Conservation (phyloP, 2,329 filamentous ascomycete species). For the Calonectria henricotiae region DNA sequence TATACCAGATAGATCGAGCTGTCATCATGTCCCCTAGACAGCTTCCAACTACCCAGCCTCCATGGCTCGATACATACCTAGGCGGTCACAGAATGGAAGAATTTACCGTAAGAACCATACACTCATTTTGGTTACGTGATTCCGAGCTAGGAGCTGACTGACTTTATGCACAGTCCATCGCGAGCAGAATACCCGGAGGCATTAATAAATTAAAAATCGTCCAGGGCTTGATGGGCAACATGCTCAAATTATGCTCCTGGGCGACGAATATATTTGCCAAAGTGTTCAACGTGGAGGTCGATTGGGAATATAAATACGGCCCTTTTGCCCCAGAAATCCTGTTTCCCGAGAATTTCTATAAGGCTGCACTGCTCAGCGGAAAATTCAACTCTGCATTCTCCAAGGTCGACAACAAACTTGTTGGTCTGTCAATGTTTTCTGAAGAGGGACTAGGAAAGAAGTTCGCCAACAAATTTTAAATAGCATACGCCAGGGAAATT, state of each 20-base stretch:
- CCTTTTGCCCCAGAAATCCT: too few species aligned
- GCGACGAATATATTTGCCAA: too few species aligned
- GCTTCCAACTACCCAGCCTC: neutral
- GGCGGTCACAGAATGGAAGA: neutral
- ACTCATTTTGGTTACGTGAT: neutral
- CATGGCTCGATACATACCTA: neutral
- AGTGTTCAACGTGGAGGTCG: too few species aligned
- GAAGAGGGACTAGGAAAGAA: neutral
- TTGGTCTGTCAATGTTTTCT: neutral
- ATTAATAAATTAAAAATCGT: neutral
- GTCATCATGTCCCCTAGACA: neutral
- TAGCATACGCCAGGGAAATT: neutral
- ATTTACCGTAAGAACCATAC: neutral
- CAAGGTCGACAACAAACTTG: slow-evolving; percentile 1
- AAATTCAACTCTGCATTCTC: neutral
- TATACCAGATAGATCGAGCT: neutral
- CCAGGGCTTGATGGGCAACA: slow-evolving; percentile 10
- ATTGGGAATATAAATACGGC: too few species aligned
- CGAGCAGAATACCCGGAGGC: neutral
- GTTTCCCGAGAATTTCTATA: too few species aligned
- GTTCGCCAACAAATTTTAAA: neutral
- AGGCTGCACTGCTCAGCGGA: neutral
- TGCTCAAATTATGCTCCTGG: neutral
- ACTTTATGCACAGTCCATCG: neutral
- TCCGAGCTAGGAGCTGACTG: neutral